Percentiles rank a stretch among this genome's conserved stretches.
phyloP scores from a whole-genome alignment of 2,329 filamentous ascomycete species.

The Colletotrichum sp. region DNA sequence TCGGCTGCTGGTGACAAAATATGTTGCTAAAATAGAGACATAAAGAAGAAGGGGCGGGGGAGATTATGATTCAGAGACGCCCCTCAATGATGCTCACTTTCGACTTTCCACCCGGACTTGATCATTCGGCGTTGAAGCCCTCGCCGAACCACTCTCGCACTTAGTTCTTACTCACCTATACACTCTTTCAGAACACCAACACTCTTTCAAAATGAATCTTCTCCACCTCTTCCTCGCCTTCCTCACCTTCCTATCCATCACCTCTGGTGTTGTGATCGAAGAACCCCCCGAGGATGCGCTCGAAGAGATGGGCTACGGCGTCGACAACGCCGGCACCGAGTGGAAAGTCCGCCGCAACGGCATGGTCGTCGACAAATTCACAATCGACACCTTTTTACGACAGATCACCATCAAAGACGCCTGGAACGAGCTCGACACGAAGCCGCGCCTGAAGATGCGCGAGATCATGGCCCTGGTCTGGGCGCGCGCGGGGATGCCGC shows the following conservation, averaged over 20 bases:
- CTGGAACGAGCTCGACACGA: not conserved
- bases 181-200: not conserved
- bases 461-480: not conserved
- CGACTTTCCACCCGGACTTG: not conserved
- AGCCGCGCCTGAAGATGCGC: not conserved
- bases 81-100: not conserved
- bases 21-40: not conserved
- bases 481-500: not conserved
- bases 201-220: not conserved
- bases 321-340: not conserved
- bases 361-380: not conserved
- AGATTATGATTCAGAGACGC: not conserved
- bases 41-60: not conserved
- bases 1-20: not conserved
- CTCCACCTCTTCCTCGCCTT: not conserved
- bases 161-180: not conserved
- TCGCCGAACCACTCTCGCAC: not conserved
- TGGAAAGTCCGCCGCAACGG: not conserved
- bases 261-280: not conserved
- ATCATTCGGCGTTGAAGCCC: not conserved
- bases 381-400: rapidly evolving
- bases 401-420: not conserved
- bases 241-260: not conserved
- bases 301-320: not conserved
- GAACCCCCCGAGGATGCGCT: not conserved